phyloP scores from a whole-genome alignment of 805 yeast species.

The Starmera dryadoides region DNA sequence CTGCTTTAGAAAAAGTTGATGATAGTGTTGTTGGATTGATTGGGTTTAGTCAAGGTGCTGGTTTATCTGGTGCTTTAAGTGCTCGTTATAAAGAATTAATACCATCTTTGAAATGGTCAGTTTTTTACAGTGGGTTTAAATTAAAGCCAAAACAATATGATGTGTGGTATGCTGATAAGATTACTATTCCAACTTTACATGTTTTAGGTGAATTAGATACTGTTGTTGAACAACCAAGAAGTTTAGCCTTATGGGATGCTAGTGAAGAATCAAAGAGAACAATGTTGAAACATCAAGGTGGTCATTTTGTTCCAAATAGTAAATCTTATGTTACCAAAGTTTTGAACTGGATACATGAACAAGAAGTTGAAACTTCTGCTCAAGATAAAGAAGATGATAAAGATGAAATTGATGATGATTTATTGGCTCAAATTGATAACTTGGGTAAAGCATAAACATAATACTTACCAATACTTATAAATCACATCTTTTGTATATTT shows the following conservation, averaged over 20 bases:
- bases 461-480: too few species aligned
- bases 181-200: conserved; percentile 46
- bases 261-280: conserved; percentile 36
- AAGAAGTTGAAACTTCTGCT: conserved; percentile 1
- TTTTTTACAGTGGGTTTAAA: conserved; percentile 59
- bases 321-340: conserved; percentile 33
- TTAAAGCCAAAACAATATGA: conserved; percentile 21
- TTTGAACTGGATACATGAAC: conserved; percentile 23
- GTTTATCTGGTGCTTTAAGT: conserved; percentile 57
- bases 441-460: conserved; percentile 25
- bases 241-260: conserved; percentile 46
- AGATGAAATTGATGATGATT: conserved; percentile 23
- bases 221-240: conserved; percentile 69
- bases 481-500: too few species aligned
- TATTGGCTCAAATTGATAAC: conserved; percentile 31
- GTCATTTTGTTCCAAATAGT: conserved; percentile 92
- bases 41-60: conserved; percentile 95
- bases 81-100: conserved; percentile 43
- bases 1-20: conserved; percentile 34
- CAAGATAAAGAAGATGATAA: conserved; percentile 2
- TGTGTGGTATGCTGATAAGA: conserved; percentile 9
- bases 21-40: conserved; percentile 62
- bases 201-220: conserved; percentile 85
- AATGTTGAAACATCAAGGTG: conserved; percentile 80
- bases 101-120: conserved; percentile 28